These are phyloP conservation scores for Leccinum longicurvipes DNA, from an alignment of 768 basidiomycete species.

Conservation along the genomic window DNA sequence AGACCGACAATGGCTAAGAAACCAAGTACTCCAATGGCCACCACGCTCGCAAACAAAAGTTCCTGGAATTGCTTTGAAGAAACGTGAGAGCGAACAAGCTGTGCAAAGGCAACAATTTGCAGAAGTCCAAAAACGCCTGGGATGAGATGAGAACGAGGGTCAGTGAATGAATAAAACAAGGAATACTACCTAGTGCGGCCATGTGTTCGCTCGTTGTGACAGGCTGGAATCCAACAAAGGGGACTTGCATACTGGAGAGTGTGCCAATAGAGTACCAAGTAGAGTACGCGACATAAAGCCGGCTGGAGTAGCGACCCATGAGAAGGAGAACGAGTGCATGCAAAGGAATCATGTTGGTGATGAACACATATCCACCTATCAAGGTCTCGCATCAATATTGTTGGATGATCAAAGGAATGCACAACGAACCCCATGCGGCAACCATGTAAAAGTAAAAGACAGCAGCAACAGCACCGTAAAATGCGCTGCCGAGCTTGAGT, in stretches of 20 bases:
- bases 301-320: constrained; percentile 92
- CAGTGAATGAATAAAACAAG: background rate
- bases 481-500: constrained; percentile 87
- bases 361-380: constrained; percentile 94
- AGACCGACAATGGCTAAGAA: constrained; percentile 70
- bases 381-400: constrained; percentile 9
- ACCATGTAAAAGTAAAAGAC: constrained; percentile 99
- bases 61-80: constrained; percentile 90
- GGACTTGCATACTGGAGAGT: constrained; percentile 97
- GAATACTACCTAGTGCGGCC: constrained; percentile 79
- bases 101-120: constrained; percentile 92
- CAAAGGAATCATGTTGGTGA: constrained; percentile 99
- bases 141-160: constrained; percentile 7
- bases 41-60: constrained; percentile 66
- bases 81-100: constrained; percentile 84
- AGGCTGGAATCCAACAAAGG: constrained; percentile 99
- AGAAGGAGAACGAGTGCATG: constrained; percentile 92
- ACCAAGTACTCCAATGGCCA: constrained; percentile 69
- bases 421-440: constrained; percentile 92
- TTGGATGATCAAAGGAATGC: background rate
- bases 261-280: constrained; percentile 99
- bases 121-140: constrained; percentile 92
- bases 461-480: constrained; percentile 87
- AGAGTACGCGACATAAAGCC: constrained; percentile 93
- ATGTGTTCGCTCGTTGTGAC: constrained; percentile 97